Conservation (phyloP, 257 asterid genomes). For the Solanum verrucosum region DNA sequence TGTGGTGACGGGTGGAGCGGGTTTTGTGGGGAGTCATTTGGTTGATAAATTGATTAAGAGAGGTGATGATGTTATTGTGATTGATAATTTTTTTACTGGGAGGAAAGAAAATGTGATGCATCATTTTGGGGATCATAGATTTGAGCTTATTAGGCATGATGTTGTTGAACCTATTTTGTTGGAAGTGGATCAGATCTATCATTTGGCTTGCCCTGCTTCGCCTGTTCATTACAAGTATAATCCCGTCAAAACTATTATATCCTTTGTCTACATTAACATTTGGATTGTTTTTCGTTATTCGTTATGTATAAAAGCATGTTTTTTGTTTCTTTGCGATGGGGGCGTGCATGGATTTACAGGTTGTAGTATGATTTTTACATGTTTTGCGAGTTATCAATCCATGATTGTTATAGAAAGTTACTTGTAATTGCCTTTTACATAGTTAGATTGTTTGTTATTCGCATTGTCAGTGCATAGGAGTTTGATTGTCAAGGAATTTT, state of each 20-base stretch:
- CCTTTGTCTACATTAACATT: conserved; percentile 1
- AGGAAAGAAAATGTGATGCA: conserved; percentile 38
- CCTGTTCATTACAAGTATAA: conserved; percentile 38
- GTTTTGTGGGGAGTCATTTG: conserved; percentile 36
- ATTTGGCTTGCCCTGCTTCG: conserved; percentile 36
- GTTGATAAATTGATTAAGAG: conserved; percentile 29
- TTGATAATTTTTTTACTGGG: conserved; percentile 37
- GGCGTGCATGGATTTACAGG: background rate
- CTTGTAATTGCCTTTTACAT: background rate
- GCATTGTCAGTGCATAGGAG: background rate
- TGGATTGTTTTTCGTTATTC: background rate
- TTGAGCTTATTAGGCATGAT: conserved; percentile 30
- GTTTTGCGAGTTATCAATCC: background rate
- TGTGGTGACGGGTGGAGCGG: conserved; percentile 37
- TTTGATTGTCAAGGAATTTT: background rate
- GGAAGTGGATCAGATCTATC: conserved; percentile 42
- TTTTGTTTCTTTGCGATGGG: background rate
- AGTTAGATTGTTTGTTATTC: background rate
- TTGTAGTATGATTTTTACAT: background rate
- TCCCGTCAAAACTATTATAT: conserved; percentile 36
- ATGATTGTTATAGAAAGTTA: background rate
- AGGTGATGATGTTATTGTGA: conserved; percentile 37
- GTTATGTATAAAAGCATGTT: background rate
- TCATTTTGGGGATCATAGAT: conserved; percentile 28
- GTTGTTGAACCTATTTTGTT: conserved; percentile 38